Evolutionary conservation across 2,329 filamentous ascomycete genomes (phyloP), one percentile per base, ranked within the genome.

Genomic region (Phyllosticta citribraziliensis): DNA sequence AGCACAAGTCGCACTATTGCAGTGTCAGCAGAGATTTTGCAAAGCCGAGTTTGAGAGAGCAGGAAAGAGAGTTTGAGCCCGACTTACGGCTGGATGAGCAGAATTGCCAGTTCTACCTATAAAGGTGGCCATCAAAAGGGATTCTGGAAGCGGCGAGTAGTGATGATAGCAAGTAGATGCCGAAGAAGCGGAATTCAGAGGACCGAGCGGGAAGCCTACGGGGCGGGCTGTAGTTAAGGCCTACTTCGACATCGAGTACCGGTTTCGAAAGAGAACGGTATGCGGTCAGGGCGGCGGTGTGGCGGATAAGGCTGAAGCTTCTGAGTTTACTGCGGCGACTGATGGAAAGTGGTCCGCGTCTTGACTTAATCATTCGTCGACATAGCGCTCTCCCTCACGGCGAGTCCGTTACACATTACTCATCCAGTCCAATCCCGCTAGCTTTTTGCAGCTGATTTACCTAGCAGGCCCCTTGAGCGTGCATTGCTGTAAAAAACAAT

Each of bases 1-100:
- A 61, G 54, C 58, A 61, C 14, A 61, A 30, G 20, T 61, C 58
- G 40, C 58, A 61, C 58, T 61, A 40, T 10, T 40, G 35, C 35
- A 40, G 35, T 11, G 35, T 40, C 35, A 40, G 35, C 35, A 40
- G 35, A 40, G 35, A 40, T 40, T 11, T 11, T 11, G 35, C 35
- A 40, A 14, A 40, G 35, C 12, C 17, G 35, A 14, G 11, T 14
- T 40, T 5, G 11, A 40, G 35, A 40, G 11, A 11, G 12, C 17
- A 5, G 35, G 14, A 3, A 40, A 14, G 35, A 40, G 4, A 40
- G 17, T 12, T 40, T 14, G 35, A 14, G 8, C 19, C 19, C 12
- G 24, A 51, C 35, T n/a, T 52, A 60, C 58, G 22, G 58, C 58
- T 12, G 58, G 52, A 60, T 60, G 58, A 9, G 58, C 33, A 52